Conservation (phyloP, 345 rosid genomes). For the Lagerstroemia speciosa region DNA sequence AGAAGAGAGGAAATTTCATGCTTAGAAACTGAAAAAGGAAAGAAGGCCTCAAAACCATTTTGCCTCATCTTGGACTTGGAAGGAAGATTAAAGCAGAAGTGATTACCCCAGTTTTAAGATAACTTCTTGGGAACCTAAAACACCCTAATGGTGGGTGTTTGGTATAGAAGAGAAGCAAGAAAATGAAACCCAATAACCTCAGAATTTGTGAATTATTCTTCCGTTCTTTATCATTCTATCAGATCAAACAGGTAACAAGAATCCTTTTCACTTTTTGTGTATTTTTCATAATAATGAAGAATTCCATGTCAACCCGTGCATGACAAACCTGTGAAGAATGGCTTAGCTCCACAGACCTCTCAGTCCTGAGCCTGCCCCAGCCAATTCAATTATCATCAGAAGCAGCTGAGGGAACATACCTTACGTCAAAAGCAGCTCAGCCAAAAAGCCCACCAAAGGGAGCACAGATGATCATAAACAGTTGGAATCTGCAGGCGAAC, state of each 20-base stretch:
- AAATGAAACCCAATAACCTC: background rate
- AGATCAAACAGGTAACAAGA: background rate
- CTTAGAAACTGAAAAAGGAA: background rate
- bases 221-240: background rate
- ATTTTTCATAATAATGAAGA: background rate
- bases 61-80: background rate
- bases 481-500: conserved; percentile 7
- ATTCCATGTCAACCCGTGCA: background rate
- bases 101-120: background rate
- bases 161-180: background rate
- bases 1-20: background rate
- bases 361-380: background rate
- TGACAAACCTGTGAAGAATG: background rate
- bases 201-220: background rate
- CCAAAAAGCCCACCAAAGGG: background rate
- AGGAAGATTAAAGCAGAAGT: background rate
- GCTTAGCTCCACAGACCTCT: background rate
- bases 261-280: background rate
- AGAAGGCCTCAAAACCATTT: background rate
- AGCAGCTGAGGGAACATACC: background rate
- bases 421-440: background rate
- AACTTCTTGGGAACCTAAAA: background rate
- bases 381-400: background rate
- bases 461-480: background rate
- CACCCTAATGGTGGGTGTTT: background rate